These are phyloP conservation scores for Coemansia sp. DNA, from an alignment of 192 early-diverging fungal species.

Conservation along the genomic window DNA sequence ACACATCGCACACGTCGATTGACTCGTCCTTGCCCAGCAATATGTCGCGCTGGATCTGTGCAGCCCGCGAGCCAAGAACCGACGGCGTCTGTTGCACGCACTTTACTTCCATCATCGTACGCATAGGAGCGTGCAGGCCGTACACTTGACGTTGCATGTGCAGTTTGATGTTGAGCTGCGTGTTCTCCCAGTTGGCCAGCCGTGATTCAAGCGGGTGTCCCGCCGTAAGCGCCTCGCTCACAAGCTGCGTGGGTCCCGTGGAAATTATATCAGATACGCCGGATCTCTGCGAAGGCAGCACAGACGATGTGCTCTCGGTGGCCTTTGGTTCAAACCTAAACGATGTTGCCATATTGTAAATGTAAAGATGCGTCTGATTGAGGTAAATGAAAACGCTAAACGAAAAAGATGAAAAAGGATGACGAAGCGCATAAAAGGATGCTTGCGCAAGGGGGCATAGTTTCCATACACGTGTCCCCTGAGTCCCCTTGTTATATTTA, in stretches of 20 bases:
- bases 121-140: constrained; percentile 90
- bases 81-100: constrained; percentile 46
- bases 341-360: constrained; percentile 27
- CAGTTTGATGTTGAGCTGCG: constrained; percentile 78
- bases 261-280: constrained; percentile 28
- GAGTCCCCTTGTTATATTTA: background rate
- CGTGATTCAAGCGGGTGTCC: constrained; percentile 82
- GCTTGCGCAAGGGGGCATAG: constrained; percentile 4
- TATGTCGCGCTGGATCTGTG: constrained; percentile 74
- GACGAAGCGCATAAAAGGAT: background rate
- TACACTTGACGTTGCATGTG: constrained; percentile 77
- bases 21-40: constrained; percentile 83
- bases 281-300: constrained; percentile 24
- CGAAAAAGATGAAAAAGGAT: background rate
- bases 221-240: constrained; percentile 29
- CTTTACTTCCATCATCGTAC: constrained; percentile 86
- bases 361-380: constrained; percentile 1
- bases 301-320: constrained; percentile 17
- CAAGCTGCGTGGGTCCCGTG: constrained; percentile 28
- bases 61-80: constrained; percentile 24
- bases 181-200: constrained; percentile 76
- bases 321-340: constrained; percentile 31
- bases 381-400: constrained; percentile 5
- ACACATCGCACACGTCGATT: constrained; percentile 88
- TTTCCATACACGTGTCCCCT: constrained; percentile 1